Evolutionary conservation across 495 filamentous ascomycete species (phyloP).

Genomic region (Xanthoparmelia taractica): DNA sequence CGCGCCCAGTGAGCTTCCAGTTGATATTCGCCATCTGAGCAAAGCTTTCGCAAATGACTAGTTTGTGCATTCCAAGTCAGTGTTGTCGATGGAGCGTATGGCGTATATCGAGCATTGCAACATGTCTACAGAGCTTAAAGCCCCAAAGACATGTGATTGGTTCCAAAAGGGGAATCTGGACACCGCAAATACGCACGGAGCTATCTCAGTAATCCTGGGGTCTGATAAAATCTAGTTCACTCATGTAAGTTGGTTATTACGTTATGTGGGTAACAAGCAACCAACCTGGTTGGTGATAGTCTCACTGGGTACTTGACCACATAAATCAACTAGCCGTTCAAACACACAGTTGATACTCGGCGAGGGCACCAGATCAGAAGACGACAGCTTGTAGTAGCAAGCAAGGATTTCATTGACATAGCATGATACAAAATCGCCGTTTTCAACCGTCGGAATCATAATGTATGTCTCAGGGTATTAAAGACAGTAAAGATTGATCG

Average conservation of each 20-base stretch:
- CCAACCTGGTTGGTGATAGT: conserved; percentile 16
- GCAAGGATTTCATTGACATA: conserved; percentile 14
- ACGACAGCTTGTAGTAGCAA: conserved; percentile 17
- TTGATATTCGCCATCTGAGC: conserved; percentile 33
- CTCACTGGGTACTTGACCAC: conserved; percentile 24
- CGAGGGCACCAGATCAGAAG: conserved; percentile 24
- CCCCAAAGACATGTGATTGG: too few relatives aligned
- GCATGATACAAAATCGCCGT: conserved; percentile 5
- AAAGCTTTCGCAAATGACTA: conserved; percentile 29
- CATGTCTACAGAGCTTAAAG: too few relatives aligned
- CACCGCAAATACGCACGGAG: conserved; percentile 5
- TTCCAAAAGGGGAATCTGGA: too few relatives aligned
- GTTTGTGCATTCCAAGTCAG: too few relatives aligned
- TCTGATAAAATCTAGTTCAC: conserved; percentile 27
- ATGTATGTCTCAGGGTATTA: too few relatives aligned
- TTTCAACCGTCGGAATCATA: not conserved
- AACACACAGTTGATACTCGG: conserved; percentile 33
- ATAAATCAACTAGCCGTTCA: conserved; percentile 32
- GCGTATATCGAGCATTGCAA: too few relatives aligned
- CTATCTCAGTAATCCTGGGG: conserved; percentile 23
- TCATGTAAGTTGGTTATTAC: too few relatives aligned
- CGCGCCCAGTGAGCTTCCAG: conserved; percentile 36
- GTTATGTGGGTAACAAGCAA: too few relatives aligned
- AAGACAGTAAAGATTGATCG: not conserved
- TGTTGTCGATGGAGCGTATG: too few relatives aligned